Evolutionary conservation across 805 yeast genomes (phyloP).

Genomic region (Teunomyces tritomae): DNA sequence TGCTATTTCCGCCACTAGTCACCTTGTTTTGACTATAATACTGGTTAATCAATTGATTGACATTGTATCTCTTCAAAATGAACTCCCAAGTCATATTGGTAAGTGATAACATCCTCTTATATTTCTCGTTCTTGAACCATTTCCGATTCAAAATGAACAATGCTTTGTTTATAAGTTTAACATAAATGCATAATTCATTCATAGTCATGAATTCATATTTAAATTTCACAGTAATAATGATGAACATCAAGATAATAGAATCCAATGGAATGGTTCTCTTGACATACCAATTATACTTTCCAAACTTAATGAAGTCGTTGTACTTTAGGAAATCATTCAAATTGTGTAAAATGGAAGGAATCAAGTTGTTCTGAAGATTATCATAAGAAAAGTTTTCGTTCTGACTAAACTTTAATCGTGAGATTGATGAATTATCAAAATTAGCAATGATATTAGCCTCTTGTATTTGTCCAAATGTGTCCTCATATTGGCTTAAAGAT

Average conservation of each 20-base stretch:
- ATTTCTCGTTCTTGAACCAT: constrained; percentile 47
- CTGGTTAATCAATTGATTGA: constrained; percentile 27
- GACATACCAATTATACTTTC: constrained; percentile 59
- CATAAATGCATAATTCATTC: constrained; percentile 36
- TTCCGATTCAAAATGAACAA: constrained; percentile 41
- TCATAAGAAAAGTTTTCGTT: constrained; percentile 46
- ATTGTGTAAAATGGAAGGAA: constrained; percentile 57
- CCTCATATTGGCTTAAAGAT: constrained; percentile 36
- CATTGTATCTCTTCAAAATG: constrained; percentile 34
- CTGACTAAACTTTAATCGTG: constrained; percentile 35
- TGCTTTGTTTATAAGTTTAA: constrained; percentile 40
- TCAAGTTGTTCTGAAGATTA: constrained; percentile 49
- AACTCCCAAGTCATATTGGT: constrained; percentile 44
- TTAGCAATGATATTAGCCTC: constrained; percentile 40
- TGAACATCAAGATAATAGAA: constrained; percentile 51
- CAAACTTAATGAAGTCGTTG: constrained; percentile 50
- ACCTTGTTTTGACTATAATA: constrained; percentile 17
- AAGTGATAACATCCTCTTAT: constrained; percentile 43
- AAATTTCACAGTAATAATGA: constrained; percentile 53
- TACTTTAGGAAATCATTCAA: constrained; percentile 53
- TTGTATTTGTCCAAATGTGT: constrained; percentile 36
- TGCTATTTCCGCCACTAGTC: constrained; percentile 8
- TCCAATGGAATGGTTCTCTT: constrained; percentile 61
- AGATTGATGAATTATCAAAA: constrained; percentile 35
- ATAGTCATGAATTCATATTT: constrained; percentile 39